Conservation (phyloP, 2,329 filamentous ascomycete genomes). For the Calonectria pauciramosa region DNA sequence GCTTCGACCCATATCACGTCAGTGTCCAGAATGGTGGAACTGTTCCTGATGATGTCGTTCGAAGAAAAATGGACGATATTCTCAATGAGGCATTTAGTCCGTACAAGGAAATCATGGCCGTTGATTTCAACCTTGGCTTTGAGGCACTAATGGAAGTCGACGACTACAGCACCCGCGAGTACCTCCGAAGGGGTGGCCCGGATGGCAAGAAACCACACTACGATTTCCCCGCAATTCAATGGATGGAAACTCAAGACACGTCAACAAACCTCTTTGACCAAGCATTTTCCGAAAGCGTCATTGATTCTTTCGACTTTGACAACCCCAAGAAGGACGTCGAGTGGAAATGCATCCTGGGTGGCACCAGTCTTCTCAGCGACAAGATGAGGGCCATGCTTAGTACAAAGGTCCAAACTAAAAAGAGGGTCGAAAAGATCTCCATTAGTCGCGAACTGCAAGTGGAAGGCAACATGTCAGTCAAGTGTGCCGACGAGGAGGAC, state of each 20-base stretch:
- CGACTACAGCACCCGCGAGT: conserved; percentile 24
- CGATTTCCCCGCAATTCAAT: conserved; percentile 8
- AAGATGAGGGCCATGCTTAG: background rate
- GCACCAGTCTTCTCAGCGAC: background rate
- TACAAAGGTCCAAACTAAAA: background rate
- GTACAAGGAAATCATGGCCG: background rate
- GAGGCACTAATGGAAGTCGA: conserved; percentile 18
- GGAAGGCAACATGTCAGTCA: background rate
- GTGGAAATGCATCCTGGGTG: conserved; percentile 11
- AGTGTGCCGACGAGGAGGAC: background rate
- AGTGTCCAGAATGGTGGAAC: background rate
- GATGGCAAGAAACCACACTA: background rate
- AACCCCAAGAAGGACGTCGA: background rate
- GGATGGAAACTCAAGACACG: conserved; percentile 8
- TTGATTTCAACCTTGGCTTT: background rate
- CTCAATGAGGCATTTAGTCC: background rate
- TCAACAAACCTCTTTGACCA: background rate
- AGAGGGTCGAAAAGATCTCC: background rate
- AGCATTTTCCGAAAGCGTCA: conserved; percentile 1
- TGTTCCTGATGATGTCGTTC: background rate
- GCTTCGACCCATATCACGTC: background rate
- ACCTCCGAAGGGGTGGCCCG: background rate
- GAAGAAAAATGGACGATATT: background rate
- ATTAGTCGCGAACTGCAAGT: background rate
- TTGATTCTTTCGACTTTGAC: conserved; percentile 8